Evolutionary conservation across 345 rosid species (phyloP).

Genomic region (Passiflora organensis): DNA sequence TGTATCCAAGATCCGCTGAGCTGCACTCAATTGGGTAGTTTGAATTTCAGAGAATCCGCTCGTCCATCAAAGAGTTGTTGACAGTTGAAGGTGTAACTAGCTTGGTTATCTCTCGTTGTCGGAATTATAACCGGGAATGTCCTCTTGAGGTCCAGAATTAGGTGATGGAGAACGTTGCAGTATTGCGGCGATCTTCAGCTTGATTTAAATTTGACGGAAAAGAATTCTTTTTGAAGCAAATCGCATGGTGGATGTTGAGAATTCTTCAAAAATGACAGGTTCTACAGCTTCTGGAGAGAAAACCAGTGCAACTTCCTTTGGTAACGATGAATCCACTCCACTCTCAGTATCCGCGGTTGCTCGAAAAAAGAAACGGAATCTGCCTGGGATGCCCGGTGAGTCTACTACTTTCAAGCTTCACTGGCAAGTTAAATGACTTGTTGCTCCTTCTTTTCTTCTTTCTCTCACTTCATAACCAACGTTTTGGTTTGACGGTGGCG

Average conservation of each 20-base stretch:
- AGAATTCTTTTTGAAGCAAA: no score
- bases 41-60: no score
- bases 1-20: background rate
- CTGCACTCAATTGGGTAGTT: constrained; percentile 6
- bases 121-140: background rate
- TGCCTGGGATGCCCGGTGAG: constrained; percentile 82
- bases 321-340: constrained; percentile 16
- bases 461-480: no score
- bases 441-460: no score
- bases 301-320: constrained; percentile 20
- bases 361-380: constrained; percentile 61
- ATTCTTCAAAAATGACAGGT: constrained; percentile 37
- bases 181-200: background rate
- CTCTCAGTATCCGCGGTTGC: constrained; percentile 14
- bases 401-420: background rate
- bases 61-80: background rate
- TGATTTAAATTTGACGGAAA: background rate
- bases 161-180: background rate
- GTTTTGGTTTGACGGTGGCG: no score
- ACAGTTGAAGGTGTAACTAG: background rate
- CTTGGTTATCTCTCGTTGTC: background rate
- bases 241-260: constrained; percentile 31
- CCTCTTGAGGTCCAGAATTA: no score
- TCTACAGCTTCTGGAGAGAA: constrained; percentile 42
- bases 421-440: no score